Evolutionary conservation across 495 filamentous ascomycete species (phyloP).

Genomic region (Ramalina intermedia): DNA sequence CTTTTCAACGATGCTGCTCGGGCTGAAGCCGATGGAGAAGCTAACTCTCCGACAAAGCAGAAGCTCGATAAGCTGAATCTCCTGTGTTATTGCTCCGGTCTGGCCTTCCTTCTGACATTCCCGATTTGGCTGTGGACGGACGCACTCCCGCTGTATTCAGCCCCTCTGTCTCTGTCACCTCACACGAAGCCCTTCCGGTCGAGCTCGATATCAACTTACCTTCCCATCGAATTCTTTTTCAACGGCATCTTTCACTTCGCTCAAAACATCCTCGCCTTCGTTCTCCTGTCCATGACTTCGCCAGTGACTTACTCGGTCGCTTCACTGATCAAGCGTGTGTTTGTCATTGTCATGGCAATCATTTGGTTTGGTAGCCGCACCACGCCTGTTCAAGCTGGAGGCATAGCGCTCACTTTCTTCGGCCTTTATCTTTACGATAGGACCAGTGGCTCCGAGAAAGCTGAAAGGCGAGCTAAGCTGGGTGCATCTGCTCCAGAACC

Average conservation of each 20-base stretch:
- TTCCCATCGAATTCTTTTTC: constrained; percentile 80
- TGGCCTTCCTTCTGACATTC: constrained; percentile 80
- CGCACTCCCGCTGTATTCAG: constrained; percentile 57
- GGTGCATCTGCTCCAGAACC: constrained; percentile 42
- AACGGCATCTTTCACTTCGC: constrained; percentile 95
- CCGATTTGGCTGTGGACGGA: constrained; percentile 92
- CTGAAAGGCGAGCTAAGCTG: constrained; percentile 51
- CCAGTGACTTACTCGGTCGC: constrained; percentile 97
- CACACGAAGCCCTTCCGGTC: constrained; percentile 48
- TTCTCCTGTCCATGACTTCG: constrained; percentile 78
- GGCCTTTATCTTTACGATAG: constrained; percentile 95
- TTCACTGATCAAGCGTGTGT: constrained; percentile 88
- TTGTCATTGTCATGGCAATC: constrained; percentile 89
- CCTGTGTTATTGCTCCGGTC: constrained; percentile 84
- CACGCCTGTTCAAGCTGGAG: constrained; percentile 64
- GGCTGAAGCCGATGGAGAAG: constrained; percentile 54
- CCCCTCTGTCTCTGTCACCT: constrained; percentile 42
- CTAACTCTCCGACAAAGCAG: constrained; percentile 32
- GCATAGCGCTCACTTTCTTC: constrained; percentile 78
- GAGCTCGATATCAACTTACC: constrained; percentile 49
- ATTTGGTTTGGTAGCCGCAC: constrained; percentile 90
- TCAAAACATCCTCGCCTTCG: constrained; percentile 89
- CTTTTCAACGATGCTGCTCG: constrained; percentile 92
- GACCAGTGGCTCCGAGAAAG: constrained; percentile 69
- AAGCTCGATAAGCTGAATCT: constrained; percentile 97